Evolutionary conservation across 495 filamentous ascomycete genomes (phyloP).

Genomic region (Aspergillus cavernicola): DNA sequence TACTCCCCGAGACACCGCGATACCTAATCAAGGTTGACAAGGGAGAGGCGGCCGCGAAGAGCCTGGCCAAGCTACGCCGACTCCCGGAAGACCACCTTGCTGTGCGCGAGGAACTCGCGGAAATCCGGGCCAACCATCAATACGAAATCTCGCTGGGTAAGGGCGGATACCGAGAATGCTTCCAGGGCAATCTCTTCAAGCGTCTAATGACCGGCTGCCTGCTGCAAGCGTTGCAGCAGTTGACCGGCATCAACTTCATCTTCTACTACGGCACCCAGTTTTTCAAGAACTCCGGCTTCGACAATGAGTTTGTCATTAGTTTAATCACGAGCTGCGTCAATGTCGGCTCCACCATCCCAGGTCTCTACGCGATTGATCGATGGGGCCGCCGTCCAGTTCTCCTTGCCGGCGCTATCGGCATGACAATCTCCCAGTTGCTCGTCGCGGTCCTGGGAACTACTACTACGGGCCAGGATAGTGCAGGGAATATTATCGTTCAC

Average conservation of each 20-base stretch:
- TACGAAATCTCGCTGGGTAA: neutral
- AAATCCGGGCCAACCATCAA: conserved; percentile 3
- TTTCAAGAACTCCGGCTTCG: conserved; percentile 64
- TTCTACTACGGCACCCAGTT: conserved; percentile 75
- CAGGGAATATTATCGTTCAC: too few relatives aligned
- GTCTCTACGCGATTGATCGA: conserved; percentile 65
- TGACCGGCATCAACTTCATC: conserved; percentile 54
- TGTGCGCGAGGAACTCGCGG: neutral
- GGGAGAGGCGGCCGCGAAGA: neutral
- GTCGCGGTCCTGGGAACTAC: conserved; percentile 68
- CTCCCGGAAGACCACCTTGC: neutral
- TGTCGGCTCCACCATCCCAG: conserved; percentile 64
- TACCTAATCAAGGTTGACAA: neutral
- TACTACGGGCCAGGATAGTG: conserved; percentile 59
- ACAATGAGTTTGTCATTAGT: conserved; percentile 63
- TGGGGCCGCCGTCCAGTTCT: conserved; percentile 64
- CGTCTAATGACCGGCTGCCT: conserved; percentile 61
- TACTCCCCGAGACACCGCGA: conserved; percentile 5
- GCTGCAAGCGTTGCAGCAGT: conserved; percentile 52
- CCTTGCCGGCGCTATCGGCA: conserved; percentile 62
- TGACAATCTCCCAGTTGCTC: conserved; percentile 65
- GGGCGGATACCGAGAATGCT: conserved; percentile 47
- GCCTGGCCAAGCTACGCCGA: neutral
- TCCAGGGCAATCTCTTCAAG: conserved; percentile 62
- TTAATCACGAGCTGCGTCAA: conserved; percentile 74